A percentile compares a stretch with the other conserved stretches of the same genome.
Conservation (phyloP, 2,329 filamentous ascomycete species). For the Clonostachys rosea region DNA sequence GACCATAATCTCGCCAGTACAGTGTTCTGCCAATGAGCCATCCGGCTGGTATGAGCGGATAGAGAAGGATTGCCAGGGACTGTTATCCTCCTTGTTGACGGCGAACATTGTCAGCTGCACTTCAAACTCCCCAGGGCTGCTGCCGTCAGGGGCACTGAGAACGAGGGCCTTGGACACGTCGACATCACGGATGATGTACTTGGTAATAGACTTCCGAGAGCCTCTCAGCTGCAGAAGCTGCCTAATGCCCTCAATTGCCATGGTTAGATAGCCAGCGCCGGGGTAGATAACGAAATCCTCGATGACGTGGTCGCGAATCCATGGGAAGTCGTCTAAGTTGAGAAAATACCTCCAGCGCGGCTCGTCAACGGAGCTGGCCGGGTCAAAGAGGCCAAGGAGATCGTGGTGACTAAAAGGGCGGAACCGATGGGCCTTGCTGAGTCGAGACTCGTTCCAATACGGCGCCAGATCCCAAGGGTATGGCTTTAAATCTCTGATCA, state of each 20-base stretch:
- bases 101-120: no score
- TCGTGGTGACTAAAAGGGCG: slow-evolving; percentile 14
- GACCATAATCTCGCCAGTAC: no score
- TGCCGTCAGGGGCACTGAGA: no score
- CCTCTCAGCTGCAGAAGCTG: slow-evolving; percentile 3
- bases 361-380: slow-evolving; percentile 11
- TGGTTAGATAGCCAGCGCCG: slow-evolving; percentile 22
- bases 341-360: slow-evolving; percentile 23
- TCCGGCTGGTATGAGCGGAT: no score
- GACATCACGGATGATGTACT: slow-evolving; percentile 1
- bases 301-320: slow-evolving; percentile 23
- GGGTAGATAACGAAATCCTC: slow-evolving; percentile 20
- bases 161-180: background rate
- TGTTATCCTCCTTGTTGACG: no score
- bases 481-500: slow-evolving; percentile 10
- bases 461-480: slow-evolving; percentile 14
- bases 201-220: background rate
- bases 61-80: background rate
- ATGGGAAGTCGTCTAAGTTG: slow-evolving; percentile 15
- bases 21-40: no score
- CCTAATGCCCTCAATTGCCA: slow-evolving; percentile 21
- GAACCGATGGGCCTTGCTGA: slow-evolving; percentile 13
- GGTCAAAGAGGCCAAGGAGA: slow-evolving; percentile 12
- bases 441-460: slow-evolving; percentile 11
- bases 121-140: no score